These are phyloP conservation scores for Blastobotrys capitulatus DNA, from an alignment of 1,139 yeast species.

Conservation along the genomic window DNA sequence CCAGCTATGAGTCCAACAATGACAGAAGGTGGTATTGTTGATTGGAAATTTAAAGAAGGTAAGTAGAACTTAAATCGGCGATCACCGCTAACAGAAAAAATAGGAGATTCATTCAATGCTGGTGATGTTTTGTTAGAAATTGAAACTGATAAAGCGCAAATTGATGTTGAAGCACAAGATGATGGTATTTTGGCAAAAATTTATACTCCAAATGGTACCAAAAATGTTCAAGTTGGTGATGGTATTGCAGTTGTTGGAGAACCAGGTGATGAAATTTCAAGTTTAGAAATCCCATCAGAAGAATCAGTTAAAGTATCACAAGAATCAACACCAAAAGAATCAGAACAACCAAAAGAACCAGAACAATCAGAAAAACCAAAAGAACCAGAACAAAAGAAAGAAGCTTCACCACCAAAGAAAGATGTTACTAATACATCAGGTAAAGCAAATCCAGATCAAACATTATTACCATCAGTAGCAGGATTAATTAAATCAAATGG, in stretches of 20 bases:
- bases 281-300: conserved; percentile 54
- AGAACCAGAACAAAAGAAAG: conserved; percentile 18
- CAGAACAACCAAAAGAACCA: conserved; percentile 2
- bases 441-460: conserved; percentile 53
- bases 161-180: conserved; percentile 89
- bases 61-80: conserved; percentile 9
- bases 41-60: conserved; percentile 86
- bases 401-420: conserved; percentile 11
- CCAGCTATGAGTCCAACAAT: conserved; percentile 99
- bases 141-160: conserved; percentile 91
- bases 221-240: conserved; percentile 77
- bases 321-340: conserved; percentile 13
- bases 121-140: conserved; percentile 88
- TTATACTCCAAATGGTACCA: conserved; percentile 61
- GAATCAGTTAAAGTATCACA: conserved; percentile 15
- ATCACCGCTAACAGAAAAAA: neutral
- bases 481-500: conserved; percentile 54
- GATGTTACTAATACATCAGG: conserved; percentile 14
- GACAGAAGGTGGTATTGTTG: conserved; percentile 96
- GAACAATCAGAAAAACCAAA: conserved; percentile 18
- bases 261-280: conserved; percentile 70
- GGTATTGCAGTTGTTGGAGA: conserved; percentile 89
- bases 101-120: conserved; percentile 55
- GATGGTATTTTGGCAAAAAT: conserved; percentile 87
- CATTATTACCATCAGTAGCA: conserved; percentile 76